Percentiles rank a stretch among this genome's conserved stretches.
These are phyloP conservation scores for Phoma sp. DNA, from an alignment of 2,329 filamentous ascomycete species.

Conservation along the genomic window DNA sequence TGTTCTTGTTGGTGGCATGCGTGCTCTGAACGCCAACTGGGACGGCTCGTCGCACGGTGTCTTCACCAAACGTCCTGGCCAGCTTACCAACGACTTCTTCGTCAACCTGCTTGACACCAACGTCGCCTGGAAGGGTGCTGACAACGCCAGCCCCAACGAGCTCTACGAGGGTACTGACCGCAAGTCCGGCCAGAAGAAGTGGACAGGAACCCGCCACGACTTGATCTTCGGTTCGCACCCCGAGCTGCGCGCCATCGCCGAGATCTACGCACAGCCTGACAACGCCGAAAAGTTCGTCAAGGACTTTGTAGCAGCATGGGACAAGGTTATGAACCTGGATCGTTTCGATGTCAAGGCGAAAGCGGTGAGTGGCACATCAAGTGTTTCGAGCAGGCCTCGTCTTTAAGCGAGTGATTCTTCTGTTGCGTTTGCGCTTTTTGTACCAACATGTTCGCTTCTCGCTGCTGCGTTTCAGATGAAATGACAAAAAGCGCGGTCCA, in stretches of 20 bases:
- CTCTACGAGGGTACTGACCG: constrained; percentile 69
- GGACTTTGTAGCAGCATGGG: constrained; percentile 75
- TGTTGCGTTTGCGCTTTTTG: constrained; percentile 19
- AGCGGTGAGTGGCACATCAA: constrained; percentile 39
- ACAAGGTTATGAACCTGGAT: constrained; percentile 77
- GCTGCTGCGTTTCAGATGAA: constrained; percentile 5
- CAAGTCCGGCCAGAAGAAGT: constrained; percentile 70
- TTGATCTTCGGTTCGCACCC: constrained; percentile 76
- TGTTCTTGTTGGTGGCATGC: constrained; percentile 74
- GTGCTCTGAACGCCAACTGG: constrained; percentile 72
- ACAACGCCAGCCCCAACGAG: constrained; percentile 54
- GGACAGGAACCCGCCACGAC: constrained; percentile 72
- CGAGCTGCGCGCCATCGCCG: constrained; percentile 73
- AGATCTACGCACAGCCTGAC: constrained; percentile 71
- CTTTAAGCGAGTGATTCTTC: constrained; percentile 24
- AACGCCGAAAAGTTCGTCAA: constrained; percentile 68
- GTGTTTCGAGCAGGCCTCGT: constrained; percentile 34
- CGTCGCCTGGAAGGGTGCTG: constrained; percentile 68
- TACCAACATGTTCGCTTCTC: constrained; percentile 7
- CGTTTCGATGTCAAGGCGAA: constrained; percentile 63
- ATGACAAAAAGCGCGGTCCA: constrained; percentile 19
- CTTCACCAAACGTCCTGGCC: constrained; percentile 70
- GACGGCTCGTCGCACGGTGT: constrained; percentile 72
- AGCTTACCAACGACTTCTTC: constrained; percentile 82
- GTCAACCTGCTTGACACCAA: constrained; percentile 75